Conservation (phyloP, 2,329 filamentous ascomycete genomes). For the Penicillium sclerotigenum region DNA sequence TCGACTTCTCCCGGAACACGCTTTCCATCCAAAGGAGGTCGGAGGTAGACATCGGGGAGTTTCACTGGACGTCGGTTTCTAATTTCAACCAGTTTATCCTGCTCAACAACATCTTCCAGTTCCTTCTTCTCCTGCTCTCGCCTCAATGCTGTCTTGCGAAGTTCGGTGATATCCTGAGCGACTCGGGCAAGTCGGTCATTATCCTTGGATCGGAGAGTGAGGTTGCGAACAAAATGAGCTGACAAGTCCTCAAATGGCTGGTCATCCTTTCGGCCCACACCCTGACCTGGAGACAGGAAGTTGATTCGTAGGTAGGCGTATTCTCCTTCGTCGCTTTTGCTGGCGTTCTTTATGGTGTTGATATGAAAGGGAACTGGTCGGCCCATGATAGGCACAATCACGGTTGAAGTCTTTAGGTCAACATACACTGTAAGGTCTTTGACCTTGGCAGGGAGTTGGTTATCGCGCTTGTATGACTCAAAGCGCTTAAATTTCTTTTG, state of each 20-base stretch:
- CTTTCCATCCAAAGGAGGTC: slow-evolving; percentile 93
- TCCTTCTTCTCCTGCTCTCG: slow-evolving; percentile 99
- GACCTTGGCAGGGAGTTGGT: slow-evolving; percentile 79
- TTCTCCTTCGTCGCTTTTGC: slow-evolving; percentile 93
- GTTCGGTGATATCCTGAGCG: slow-evolving; percentile 86
- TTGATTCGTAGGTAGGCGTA: slow-evolving; percentile 95
- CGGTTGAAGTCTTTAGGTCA: slow-evolving; percentile 82
- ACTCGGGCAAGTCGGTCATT: slow-evolving; percentile 86
- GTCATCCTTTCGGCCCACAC: slow-evolving; percentile 94
- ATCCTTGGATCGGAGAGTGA: slow-evolving; percentile 92
- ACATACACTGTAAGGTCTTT: slow-evolving; percentile 86
- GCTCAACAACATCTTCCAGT: slow-evolving; percentile 97
- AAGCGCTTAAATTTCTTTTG: slow-evolving; percentile 99
- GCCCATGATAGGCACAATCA: slow-evolving; percentile 95
- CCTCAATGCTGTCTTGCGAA: slow-evolving; percentile 89
- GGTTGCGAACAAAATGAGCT: slow-evolving; percentile 90
- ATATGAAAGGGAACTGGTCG: slow-evolving; percentile 98
- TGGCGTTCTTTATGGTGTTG: slow-evolving; percentile 96
- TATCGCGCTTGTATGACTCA: slow-evolving; percentile 97
- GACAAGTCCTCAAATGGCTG: slow-evolving; percentile 96
- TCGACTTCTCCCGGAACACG: slow-evolving; percentile 93
- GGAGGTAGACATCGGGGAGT: slow-evolving; percentile 91
- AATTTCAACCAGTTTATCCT: slow-evolving; percentile 94
- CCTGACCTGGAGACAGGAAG: slow-evolving; percentile 93
- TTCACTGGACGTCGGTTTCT: slow-evolving; percentile 88